These are phyloP conservation scores for Populus euphratica DNA, from an alignment of 345 rosid species.

Conservation along the genomic window DNA sequence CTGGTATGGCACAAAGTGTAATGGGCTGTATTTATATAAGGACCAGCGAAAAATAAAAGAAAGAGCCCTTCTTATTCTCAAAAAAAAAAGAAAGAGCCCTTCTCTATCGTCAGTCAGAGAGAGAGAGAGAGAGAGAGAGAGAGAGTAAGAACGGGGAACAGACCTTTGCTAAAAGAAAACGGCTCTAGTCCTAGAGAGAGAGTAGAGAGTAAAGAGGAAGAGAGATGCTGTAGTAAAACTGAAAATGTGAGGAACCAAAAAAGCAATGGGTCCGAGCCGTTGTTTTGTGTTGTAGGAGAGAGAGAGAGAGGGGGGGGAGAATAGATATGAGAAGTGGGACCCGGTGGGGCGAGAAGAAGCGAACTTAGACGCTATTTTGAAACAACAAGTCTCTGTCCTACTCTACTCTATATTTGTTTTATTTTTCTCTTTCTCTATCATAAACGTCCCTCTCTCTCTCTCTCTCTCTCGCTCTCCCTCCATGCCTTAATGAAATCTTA, in stretches of 20 bases:
- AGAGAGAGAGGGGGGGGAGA: constrained; percentile 6
- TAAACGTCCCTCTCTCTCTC: not conserved
- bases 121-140: not conserved
- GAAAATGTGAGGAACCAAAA: too few species aligned
- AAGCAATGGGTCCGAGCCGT: constrained; percentile 32
- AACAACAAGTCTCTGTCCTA: constrained; percentile 40
- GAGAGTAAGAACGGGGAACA: not conserved
- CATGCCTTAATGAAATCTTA: not conserved
- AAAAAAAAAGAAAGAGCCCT: too few species aligned
- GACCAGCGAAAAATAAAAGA: not conserved
- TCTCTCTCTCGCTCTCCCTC: too few species aligned
- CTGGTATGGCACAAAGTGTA: constrained; percentile 1
- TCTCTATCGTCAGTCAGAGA: not conserved
- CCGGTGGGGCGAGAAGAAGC: constrained; percentile 28
- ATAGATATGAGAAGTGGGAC: constrained; percentile 22
- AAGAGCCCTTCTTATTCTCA: not conserved
- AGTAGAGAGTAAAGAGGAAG: too few species aligned
- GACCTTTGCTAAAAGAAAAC: not conserved
- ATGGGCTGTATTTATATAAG: not conserved
- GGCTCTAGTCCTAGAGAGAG: too few species aligned
- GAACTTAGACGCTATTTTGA: constrained; percentile 63
- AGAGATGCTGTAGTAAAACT: not conserved
- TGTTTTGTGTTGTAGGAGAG: constrained; percentile 25
- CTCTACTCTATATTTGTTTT: constrained; percentile 30
- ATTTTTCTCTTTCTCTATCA: constrained; percentile 3